phyloP scores from a whole-genome alignment of 257 asterid species.

The Datura wrightii region DNA sequence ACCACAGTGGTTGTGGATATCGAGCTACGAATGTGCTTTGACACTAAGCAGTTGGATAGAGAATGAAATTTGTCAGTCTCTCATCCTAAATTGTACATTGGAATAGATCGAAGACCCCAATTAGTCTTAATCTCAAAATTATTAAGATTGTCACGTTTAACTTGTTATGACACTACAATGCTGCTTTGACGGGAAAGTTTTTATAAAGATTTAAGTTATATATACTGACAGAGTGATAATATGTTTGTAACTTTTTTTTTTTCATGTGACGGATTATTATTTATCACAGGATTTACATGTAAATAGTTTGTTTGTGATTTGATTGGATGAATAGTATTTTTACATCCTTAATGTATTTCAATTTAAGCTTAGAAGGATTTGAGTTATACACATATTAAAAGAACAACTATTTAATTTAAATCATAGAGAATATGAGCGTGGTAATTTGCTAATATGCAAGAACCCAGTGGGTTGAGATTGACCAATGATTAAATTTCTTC shows the following conservation, averaged over 20 bases:
- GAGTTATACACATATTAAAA: neutral
- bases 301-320: neutral
- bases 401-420: too few relatives aligned
- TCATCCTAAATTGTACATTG: neutral
- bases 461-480: neutral
- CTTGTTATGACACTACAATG: neutral
- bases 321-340: neutral
- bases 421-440: neutral
- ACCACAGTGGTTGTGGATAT: neutral
- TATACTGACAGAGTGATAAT: neutral
- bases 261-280: neutral
- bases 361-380: neutral
- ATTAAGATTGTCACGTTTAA: neutral
- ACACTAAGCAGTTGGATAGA: neutral
- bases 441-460: neutral
- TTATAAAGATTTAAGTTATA: neutral
- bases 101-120: neutral
- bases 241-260: neutral
- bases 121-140: neutral
- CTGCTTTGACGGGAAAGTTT: neutral
- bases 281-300: neutral
- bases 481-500: neutral
- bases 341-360: neutral
- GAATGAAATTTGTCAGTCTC: neutral
- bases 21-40: neutral